Evolutionary conservation across 768 basidiomycete species (phyloP), one percentile per base, ranked within the genome.

Genomic region (Mycena filopes): DNA sequence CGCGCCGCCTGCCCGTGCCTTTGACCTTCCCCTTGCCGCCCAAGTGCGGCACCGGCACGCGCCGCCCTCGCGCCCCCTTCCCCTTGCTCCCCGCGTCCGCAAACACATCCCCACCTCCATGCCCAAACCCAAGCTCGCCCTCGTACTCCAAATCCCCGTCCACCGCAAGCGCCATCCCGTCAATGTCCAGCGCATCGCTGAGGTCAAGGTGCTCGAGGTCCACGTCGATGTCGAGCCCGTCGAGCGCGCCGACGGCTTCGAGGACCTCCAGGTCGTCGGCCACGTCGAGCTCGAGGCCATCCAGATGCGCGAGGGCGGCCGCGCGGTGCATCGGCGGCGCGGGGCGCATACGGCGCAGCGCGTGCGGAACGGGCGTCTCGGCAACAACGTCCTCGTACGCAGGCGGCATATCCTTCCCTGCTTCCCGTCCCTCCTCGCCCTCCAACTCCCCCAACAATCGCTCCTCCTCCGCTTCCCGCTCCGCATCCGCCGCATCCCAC

Each of bases 171-270:
- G 47, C 63, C 66, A 65, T 61, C 26, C 36, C 56, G 0, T 65
- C 67, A 23, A 65, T 45, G 23, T 65, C 67, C 42, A 65, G 40
- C 51, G 67, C 41, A 20, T 64, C 54, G 36, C 46, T 60, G 4
- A 68, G 31, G 12, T 68, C 67, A 21, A 68, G 63, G 48, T 51
- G 54, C 51, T 65, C 67, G 26, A 69, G 60, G 38, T 65, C 67
- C 25, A 65, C 63, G 2, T 69, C 67, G 12, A 69, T 56, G 46
- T 68, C 59, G 38, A 62, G 38, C 8, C 38, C 56, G 9, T 65
- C 63, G 31, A 59, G 36, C 29, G 36, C 51, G 36, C 36, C 63
- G 8, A 58, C 36, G 23, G 58, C 56, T n/a, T n/a, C n/a, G n/a
- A n/a, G n/a, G 23, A 57, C 60, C 8, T 67, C 66, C 6, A 67